Conservation (phyloP, 2,329 filamentous ascomycete species). For the Colletotrichum sp. region DNA sequence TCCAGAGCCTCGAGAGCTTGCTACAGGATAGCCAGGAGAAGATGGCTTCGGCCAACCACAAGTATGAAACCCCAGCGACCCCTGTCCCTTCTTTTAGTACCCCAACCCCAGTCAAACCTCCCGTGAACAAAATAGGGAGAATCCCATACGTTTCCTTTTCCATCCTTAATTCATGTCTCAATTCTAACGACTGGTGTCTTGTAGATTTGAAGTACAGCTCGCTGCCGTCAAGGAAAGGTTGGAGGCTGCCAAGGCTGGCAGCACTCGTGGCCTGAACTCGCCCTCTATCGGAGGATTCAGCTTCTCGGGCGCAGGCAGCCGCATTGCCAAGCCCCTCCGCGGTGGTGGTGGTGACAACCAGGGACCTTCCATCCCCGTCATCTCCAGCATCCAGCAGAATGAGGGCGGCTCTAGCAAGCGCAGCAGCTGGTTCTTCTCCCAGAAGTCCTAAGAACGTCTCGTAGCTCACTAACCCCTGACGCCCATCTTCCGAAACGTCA, state of each 20-base stretch:
- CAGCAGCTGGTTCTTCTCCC: slow-evolving; percentile 74
- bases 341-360: slow-evolving; percentile 61
- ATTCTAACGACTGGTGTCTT: slow-evolving; percentile 3
- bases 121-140: neutral
- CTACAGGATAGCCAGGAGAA: slow-evolving; percentile 99
- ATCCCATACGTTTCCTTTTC: neutral
- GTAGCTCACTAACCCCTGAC: neutral
- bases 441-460: slow-evolving; percentile 54
- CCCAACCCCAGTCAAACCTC: neutral
- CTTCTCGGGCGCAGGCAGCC: slow-evolving; percentile 68
- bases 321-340: slow-evolving; percentile 73
- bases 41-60: slow-evolving; percentile 93
- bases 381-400: slow-evolving; percentile 64
- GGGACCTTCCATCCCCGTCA: slow-evolving; percentile 56
- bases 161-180: neutral
- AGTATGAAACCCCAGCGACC: slow-evolving; percentile 57
- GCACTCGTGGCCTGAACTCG: slow-evolving; percentile 80
- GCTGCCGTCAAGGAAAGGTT: slow-evolving; percentile 97
- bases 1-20: slow-evolving; percentile 89
- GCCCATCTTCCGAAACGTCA: neutral
- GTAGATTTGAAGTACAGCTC: slow-evolving; percentile 95
- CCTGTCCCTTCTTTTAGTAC: neutral
- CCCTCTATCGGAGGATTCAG: slow-evolving; percentile 72
- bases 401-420: slow-evolving; percentile 66
- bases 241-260: slow-evolving; percentile 91